Conservation (phyloP, 306 rosid species). For the Lotus japonicus region DNA sequence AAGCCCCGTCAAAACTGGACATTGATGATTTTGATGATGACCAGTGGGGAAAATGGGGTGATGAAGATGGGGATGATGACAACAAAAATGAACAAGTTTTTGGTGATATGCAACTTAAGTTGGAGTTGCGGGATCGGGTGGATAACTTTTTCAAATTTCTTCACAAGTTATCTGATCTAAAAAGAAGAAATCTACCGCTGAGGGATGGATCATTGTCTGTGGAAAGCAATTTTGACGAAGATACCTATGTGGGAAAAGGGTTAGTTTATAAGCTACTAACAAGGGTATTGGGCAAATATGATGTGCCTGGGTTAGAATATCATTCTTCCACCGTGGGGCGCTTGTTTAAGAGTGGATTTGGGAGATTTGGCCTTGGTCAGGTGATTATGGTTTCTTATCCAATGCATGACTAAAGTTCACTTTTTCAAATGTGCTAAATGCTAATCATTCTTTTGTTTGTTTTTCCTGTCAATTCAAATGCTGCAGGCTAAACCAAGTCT, state of each 20-base stretch:
- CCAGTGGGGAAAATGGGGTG: constrained; percentile 93
- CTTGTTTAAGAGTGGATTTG: constrained; percentile 79
- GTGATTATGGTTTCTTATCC: constrained; percentile 38
- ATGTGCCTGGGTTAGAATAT: constrained; percentile 74
- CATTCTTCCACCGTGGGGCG: constrained; percentile 96
- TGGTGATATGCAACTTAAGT: constrained; percentile 74
- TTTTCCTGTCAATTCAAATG: neutral
- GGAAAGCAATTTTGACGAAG: constrained; percentile 52
- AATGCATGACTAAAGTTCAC: neutral
- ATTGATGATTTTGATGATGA: constrained; percentile 82
- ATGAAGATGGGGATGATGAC: constrained; percentile 60
- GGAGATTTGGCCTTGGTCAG: constrained; percentile 98
- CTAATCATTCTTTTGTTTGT: constrained; percentile 8
- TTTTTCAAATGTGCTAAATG: constrained; percentile 24
- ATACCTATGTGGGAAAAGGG: constrained; percentile 57
- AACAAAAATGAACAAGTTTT: constrained; percentile 49
- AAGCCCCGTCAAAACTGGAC: constrained; percentile 29
- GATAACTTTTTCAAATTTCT: constrained; percentile 77
- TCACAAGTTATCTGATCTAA: constrained; percentile 67
- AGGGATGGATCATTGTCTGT: constrained; percentile 50
- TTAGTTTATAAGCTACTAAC: constrained; percentile 64
- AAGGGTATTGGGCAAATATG: constrained; percentile 54
- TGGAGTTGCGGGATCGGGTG: constrained; percentile 90
- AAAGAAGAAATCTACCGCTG: constrained; percentile 49
- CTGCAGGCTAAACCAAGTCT: constrained; percentile 91